Evolutionary conservation across 2,329 filamentous ascomycete genomes (phyloP), one percentile per base, ranked within the genome.

Genomic region (Lasiodiplodia citricola): DNA sequence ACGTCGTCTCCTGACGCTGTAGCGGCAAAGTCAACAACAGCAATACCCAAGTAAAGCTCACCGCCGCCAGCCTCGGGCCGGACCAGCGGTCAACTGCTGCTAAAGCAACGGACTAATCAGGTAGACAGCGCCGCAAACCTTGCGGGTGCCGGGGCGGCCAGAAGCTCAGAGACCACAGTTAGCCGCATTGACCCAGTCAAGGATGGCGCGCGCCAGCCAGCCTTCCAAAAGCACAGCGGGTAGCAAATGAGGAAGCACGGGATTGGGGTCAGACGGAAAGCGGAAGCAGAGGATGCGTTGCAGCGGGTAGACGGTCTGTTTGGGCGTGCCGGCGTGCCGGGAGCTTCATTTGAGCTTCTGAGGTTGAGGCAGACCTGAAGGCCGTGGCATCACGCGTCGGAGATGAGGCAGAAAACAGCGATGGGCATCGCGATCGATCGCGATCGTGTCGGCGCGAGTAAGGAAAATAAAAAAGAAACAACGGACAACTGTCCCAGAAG

Each of bases 11-110:
- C 57, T 60, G 58, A 63, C 41, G 44, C 41, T 37, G 41, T 28
- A 50, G 38, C 41, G 44, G 58, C 58, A 41, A 18, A 31, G 13
- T 63, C 58, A 51, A 64, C 60, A 38, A 38, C 60, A 52, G 58
- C 23, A 62, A 18, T 50, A 28, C 47, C 47, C 60, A 35, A 52
- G 41, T 38, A 31, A 64, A 52, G 60, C 60, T 52, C 60, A 64
- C 60, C 60, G 60, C 60, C 60, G 28, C 60, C 47, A 64, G 31
- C 52, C 60, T 52, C 44, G 60, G 60, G 60, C 60, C 60, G 60
- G 60, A 64, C 60, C 60, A 64, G 60, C 60, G 60, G 60, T 64
- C 60, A 64, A 64, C 60, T 64, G 60, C 41, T 47, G 60, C 60
- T 64, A 38, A 64, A 38, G 47, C 44, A 52, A 64, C 38, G 25